Conservation (phyloP, 805 yeast species). For the Candida mattraensis region DNA sequence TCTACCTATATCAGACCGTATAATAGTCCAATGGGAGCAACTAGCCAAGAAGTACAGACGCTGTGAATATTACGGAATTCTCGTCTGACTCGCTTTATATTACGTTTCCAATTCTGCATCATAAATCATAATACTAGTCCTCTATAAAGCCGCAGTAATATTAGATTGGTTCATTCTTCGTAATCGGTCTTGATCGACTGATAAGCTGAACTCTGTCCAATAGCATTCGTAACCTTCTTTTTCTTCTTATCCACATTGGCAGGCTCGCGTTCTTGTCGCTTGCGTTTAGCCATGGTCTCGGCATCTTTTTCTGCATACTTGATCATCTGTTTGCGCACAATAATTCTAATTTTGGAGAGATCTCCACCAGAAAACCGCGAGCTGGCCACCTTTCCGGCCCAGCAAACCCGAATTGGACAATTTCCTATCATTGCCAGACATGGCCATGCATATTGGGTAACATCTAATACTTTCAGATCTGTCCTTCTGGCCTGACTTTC, state of each 20-base stretch:
- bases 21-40: slow-evolving; percentile 87
- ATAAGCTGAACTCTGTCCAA: no score
- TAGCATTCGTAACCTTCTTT: no score
- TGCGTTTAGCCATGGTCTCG: background rate
- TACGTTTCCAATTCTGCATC: background rate
- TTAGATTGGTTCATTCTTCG: no score
- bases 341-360: slow-evolving; percentile 45
- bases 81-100: slow-evolving; percentile 45
- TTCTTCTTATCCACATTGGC: background rate
- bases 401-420: slow-evolving; percentile 50
- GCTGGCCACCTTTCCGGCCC: slow-evolving; percentile 47
- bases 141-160: no score
- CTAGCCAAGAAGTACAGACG: slow-evolving; percentile 51
- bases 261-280: background rate
- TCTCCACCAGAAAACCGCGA: slow-evolving; percentile 46
- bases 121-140: no score
- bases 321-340: slow-evolving; percentile 53
- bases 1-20: slow-evolving; percentile 69
- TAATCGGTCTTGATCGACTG: no score
- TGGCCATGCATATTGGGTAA: slow-evolving; percentile 23
- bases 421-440: slow-evolving; percentile 36
- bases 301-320: slow-evolving; percentile 47
- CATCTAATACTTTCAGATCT: slow-evolving; percentile 1
- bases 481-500: no score
- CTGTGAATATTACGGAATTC: slow-evolving; percentile 75